Evolutionary conservation across 257 asterid genomes (phyloP).

Genomic region (Solanum microdontum): DNA sequence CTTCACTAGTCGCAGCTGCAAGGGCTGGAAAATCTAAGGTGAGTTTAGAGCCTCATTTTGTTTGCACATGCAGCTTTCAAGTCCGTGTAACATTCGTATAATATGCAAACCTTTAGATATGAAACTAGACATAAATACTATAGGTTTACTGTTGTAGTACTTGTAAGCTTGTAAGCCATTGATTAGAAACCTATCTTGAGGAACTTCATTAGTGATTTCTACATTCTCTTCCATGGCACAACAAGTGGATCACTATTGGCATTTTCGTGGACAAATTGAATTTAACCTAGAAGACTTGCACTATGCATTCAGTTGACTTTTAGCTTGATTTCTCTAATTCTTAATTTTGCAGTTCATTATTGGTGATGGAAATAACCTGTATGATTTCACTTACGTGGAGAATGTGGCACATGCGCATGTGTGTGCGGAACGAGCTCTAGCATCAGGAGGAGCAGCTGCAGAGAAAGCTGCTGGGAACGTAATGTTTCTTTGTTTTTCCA

Average conservation of each 20-base stretch:
- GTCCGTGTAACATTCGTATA: neutral
- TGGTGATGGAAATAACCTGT: conserved; percentile 82
- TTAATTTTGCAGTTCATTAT: conserved; percentile 58
- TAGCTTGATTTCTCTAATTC: neutral
- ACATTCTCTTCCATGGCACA: neutral
- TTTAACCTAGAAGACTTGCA: neutral
- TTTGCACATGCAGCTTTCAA: neutral
- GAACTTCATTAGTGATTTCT: neutral
- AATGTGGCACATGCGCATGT: conserved; percentile 98
- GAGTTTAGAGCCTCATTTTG: neutral
- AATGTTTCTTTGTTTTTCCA: neutral
- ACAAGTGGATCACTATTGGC: neutral
- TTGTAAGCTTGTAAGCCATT: neutral
- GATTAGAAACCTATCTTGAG: neutral
- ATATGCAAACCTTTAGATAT: neutral
- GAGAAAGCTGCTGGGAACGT: conserved; percentile 95
- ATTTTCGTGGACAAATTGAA: neutral
- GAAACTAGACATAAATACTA: neutral
- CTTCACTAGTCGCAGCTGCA: conserved; percentile 86
- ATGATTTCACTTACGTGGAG: conserved; percentile 91
- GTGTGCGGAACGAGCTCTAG: conserved; percentile 95
- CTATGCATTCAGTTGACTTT: neutral
- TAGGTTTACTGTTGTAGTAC: neutral
- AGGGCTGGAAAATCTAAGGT: conserved; percentile 97
- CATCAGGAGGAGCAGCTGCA: conserved; percentile 60